These are phyloP conservation scores for Endogone sp. DNA, from an alignment of 192 early-diverging fungal genomes.

Conservation along the genomic window DNA sequence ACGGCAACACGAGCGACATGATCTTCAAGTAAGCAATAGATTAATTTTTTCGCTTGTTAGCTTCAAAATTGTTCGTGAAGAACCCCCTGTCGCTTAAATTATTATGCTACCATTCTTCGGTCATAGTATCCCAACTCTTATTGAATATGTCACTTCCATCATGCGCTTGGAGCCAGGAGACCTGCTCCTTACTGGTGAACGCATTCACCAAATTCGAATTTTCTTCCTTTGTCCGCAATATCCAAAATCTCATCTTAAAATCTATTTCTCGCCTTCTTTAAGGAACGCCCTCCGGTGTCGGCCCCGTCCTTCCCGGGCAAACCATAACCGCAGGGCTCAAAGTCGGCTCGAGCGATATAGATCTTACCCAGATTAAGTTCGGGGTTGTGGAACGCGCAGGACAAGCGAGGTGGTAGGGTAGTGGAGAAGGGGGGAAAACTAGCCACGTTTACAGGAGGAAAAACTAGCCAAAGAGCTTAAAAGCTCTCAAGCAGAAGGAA, in stretches of 20 bases:
- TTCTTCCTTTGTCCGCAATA: no score
- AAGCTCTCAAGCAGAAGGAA: no score
- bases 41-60: neutral
- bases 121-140: constrained; percentile 70
- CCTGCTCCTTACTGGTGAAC: constrained; percentile 81
- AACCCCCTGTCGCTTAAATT: no score
- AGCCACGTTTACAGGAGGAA: no score
- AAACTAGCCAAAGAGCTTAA: no score
- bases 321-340: constrained; percentile 67
- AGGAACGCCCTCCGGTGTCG: constrained; percentile 87
- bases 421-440: neutral
- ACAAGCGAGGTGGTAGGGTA: neutral
- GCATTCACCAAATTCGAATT: no score
- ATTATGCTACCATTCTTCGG: neutral
- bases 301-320: constrained; percentile 76
- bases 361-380: neutral
- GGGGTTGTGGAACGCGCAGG: neutral
- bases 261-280: neutral
- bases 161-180: constrained; percentile 92
- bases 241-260: no score
- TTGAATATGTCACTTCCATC: constrained; percentile 77
- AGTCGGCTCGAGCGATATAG: neutral
- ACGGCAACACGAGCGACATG: constrained; percentile 89
- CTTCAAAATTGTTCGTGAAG: no score
- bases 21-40: constrained; percentile 69